phyloP scores from a whole-genome alignment of 805 yeast genomes.

The Monosporozyma aquatica region DNA sequence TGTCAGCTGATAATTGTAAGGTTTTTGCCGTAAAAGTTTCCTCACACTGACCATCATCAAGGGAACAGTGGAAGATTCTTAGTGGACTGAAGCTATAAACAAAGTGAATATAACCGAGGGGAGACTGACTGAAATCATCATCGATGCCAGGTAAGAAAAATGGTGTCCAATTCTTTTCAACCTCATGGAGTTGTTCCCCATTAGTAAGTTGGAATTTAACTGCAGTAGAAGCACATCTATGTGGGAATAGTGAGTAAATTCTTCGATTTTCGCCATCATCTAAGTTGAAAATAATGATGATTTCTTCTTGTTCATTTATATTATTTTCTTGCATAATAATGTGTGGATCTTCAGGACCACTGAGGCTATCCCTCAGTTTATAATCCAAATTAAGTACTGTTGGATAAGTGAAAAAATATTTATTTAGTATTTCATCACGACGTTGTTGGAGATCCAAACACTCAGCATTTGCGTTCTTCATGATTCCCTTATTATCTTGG shows the following conservation, averaged over 20 bases:
- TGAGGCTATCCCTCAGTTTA: neutral
- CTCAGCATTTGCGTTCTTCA: constrained; percentile 10
- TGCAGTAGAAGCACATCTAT: constrained; percentile 5
- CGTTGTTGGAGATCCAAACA: constrained; percentile 11
- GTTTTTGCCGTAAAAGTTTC: constrained; percentile 11
- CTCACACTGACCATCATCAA: constrained; percentile 16
- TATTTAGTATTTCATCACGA: neutral
- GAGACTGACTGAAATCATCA: constrained; percentile 8
- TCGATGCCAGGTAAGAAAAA: constrained; percentile 6
- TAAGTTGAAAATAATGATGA: constrained; percentile 9
- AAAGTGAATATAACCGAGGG: constrained; percentile 14
- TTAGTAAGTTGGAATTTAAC: constrained; percentile 1
- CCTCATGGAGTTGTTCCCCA: neutral
- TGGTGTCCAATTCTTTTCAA: constrained; percentile 12
- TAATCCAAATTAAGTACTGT: neutral
- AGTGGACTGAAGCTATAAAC: neutral
- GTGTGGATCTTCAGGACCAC: neutral
- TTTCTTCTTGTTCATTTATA: constrained; percentile 7
- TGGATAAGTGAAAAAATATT: neutral
- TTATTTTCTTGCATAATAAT: neutral
- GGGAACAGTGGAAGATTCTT: constrained; percentile 16
- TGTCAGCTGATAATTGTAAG: constrained; percentile 6
- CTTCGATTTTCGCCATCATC: constrained; percentile 1
- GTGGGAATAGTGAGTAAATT: constrained; percentile 7
- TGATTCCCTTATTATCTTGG: constrained; percentile 15